Evolutionary conservation across 345 rosid species (phyloP), one percentile per base, ranked within the genome.

Genomic region (Viola odorata): DNA sequence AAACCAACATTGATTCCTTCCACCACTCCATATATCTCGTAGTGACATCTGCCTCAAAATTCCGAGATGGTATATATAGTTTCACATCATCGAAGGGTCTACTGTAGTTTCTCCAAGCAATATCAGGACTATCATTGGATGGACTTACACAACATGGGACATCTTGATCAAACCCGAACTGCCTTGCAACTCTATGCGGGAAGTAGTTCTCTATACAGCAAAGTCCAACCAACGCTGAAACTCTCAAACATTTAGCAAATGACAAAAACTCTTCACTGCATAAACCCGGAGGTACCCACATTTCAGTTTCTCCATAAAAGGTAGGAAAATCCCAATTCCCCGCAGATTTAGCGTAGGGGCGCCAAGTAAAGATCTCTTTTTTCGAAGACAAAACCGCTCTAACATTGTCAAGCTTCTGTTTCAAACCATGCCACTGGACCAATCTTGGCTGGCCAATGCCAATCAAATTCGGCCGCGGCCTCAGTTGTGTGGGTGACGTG

Each of bases 161-260:
- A 74, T 78, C 84, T n/a, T 83, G 89, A 74, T 80, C 78, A 54
- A 85, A n/a, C 5, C 88, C 91, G 9, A 87, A 81, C 66, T 87
- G 91, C 80, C 70, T 64, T 7, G 77, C 75, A 5, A 85, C 84
- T n/a, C 86, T 65, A 64, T 83, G 75, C 0, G 87, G 95, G 5
- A 67, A 71, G 66, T 85, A 85, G 40, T 68, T 50, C 41, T 77
- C 68, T 50, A 72, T 56, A 53, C 69, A 66, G 0, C 50, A 64
- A 1, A 66, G 12, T 36, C 90, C 87, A 41, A 79, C 77, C 42
- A 86, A 73, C 61, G 65, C 60, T 42, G 77, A 69, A 1, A 65
- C 70, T 64, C 67, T 66, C 62, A 70, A 64, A 55, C 76, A 61
- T 17, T 6, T 53, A 50, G 40, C 10, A 41, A 66, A 66, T 10